Conservation (phyloP, 805 yeast genomes). For the Debaryomyces castellii region DNA sequence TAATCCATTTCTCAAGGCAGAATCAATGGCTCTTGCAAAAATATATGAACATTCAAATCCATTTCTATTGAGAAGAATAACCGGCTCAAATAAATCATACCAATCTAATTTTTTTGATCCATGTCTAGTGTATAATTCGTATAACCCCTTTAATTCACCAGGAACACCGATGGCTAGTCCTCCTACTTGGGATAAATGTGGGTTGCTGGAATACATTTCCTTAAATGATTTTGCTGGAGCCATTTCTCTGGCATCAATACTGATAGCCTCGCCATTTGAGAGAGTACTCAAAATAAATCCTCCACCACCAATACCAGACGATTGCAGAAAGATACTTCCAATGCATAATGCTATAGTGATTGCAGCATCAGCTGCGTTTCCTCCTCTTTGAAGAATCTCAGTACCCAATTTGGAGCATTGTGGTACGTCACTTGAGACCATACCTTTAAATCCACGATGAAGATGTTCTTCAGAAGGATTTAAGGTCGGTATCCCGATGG, state of each 20-base stretch:
- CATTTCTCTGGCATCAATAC: slow-evolving; percentile 85
- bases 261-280: slow-evolving; percentile 45
- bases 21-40: slow-evolving; percentile 34
- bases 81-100: slow-evolving; percentile 74
- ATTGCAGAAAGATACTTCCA: slow-evolving; percentile 78
- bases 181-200: slow-evolving; percentile 60
- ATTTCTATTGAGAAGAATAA: slow-evolving; percentile 56
- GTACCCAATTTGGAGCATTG: slow-evolving; percentile 64
- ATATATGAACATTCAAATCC: slow-evolving; percentile 54
- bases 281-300: slow-evolving; percentile 52
- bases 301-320: slow-evolving; percentile 94
- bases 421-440: slow-evolving; percentile 68
- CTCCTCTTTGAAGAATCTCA: slow-evolving; percentile 52
- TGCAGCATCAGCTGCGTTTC: slow-evolving; percentile 93
- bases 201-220: slow-evolving; percentile 60
- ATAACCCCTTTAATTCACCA: slow-evolving; percentile 87
- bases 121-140: slow-evolving; percentile 54
- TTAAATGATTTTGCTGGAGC: slow-evolving; percentile 68
- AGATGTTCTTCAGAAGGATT: slow-evolving; percentile 40
- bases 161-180: slow-evolving; percentile 91
- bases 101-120: slow-evolving; percentile 74
- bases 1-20: slow-evolving; percentile 25
- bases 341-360: slow-evolving; percentile 86
- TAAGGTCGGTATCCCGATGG: slow-evolving; percentile 38
- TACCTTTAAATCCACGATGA: slow-evolving; percentile 47